A percentile compares a stretch with the other conserved stretches of the same genome.
These are phyloP conservation scores for Aureobasidium melanogenum DNA, from an alignment of 2,329 filamentous ascomycete genomes.

Conservation along the genomic window DNA sequence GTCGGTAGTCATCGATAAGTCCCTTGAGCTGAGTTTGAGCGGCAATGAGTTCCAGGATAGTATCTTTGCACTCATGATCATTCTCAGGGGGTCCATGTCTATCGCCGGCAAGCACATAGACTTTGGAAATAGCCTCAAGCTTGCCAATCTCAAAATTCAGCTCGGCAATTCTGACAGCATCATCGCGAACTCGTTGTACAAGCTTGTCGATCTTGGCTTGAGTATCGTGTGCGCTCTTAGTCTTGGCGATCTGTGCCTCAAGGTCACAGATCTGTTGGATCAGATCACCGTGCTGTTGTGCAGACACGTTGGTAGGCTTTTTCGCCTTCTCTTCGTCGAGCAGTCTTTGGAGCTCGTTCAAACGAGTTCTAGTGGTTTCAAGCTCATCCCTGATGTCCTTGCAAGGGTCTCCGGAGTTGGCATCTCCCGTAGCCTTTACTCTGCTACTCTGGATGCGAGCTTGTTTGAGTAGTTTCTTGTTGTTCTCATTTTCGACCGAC, in stretches of 20 bases:
- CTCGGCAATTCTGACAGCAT: background rate
- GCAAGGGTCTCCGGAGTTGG: background rate
- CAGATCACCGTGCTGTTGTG: background rate
- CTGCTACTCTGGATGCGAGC: background rate
- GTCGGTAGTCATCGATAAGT: background rate
- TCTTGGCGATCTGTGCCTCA: background rate
- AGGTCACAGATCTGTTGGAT: background rate
- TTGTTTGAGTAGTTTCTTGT: background rate
- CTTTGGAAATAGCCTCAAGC: background rate
- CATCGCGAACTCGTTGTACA: background rate
- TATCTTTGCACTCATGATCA: background rate
- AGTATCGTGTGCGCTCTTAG: background rate
- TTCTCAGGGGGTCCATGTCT: background rate
- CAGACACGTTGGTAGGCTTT: background rate
- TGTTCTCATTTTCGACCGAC: background rate
- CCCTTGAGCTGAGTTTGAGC: background rate
- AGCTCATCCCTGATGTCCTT: background rate
- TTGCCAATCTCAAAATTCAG: background rate
- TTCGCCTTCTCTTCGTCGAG: background rate
- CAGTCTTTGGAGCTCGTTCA: background rate
- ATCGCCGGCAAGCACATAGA: background rate
- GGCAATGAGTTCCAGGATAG: background rate
- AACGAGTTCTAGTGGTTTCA: background rate
- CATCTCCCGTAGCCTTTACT: background rate
- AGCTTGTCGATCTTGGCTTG: background rate